These are phyloP conservation scores for Rhizopogon hawkerae DNA, from an alignment of 1,284 basidiomycete species.

Conservation along the genomic window DNA sequence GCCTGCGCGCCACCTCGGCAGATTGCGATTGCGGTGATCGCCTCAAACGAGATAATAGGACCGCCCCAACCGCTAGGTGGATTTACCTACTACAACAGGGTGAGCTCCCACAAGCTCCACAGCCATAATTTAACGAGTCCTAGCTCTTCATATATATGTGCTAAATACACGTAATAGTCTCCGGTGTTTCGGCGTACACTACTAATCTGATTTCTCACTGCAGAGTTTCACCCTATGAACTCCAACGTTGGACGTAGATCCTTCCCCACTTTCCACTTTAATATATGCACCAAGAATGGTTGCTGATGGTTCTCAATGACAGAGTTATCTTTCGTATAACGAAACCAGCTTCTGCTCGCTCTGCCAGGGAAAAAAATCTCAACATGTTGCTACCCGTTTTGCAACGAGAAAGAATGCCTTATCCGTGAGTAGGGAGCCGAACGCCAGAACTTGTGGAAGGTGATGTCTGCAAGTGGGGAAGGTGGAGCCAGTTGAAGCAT, in stretches of 20 bases:
- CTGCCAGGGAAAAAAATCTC: neutral
- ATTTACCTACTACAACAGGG: too few species aligned
- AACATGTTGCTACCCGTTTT: neutral
- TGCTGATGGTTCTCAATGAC: neutral
- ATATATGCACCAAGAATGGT: neutral
- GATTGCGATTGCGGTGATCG: too few species aligned
- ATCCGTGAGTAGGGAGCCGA: neutral
- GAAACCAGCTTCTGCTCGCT: neutral
- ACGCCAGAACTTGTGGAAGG: too few species aligned
- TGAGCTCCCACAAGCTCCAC: neutral
- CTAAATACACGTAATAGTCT: neutral
- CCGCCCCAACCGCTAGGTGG: too few species aligned
- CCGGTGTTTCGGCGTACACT: neutral
- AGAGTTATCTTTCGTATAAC: neutral
- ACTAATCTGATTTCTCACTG: neutral
- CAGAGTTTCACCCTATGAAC: neutral
- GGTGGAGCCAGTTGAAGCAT: neutral
- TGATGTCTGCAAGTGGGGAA: neutral
- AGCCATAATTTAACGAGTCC: neutral
- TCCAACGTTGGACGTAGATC: neutral
- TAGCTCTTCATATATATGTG: neutral
- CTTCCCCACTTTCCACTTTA: slow-evolving; percentile 1
- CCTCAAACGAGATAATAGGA: too few species aligned
- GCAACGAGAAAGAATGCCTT: neutral
- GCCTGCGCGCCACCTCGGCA: too few species aligned